Percentiles rank a stretch among this genome's conserved stretches.
Conservation (phyloP, 345 rosid genomes). For the Firmiana major region DNA sequence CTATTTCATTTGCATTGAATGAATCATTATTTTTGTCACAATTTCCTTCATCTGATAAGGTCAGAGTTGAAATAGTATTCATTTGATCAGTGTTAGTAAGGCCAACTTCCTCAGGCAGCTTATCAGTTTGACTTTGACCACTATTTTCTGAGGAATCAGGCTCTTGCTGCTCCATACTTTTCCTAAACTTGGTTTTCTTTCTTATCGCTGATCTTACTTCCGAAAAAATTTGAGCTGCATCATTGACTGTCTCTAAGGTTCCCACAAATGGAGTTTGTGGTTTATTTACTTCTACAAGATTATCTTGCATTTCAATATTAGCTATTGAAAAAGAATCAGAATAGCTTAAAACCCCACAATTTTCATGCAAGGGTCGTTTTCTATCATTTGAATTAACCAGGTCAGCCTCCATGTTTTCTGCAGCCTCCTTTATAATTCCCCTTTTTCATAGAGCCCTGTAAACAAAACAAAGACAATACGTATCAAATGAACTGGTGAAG, state of each 20-base stretch:
- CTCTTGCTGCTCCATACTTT: slow-evolving; percentile 6
- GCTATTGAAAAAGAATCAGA: slow-evolving; percentile 12
- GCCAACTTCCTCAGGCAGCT: slow-evolving; percentile 9
- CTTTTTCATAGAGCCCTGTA: background rate
- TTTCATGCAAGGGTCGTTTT: slow-evolving; percentile 8
- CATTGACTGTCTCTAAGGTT: slow-evolving; percentile 14
- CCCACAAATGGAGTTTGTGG: slow-evolving; percentile 17
- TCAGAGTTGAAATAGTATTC: background rate
- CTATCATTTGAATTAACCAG: background rate
- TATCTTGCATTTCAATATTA: slow-evolving; percentile 16
- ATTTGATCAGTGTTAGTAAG: background rate
- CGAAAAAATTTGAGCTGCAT: background rate
- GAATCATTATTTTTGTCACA: background rate
- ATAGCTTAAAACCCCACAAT: slow-evolving; percentile 12
- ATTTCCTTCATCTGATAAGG: background rate
- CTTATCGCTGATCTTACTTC: background rate
- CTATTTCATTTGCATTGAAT: background rate
- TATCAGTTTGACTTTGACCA: background rate
- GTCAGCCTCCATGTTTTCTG: slow-evolving; percentile 1
- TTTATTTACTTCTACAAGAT: slow-evolving; percentile 5
- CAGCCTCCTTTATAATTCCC: background rate
- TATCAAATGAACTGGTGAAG: background rate
- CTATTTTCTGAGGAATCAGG: slow-evolving; percentile 9
- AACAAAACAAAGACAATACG: background rate
- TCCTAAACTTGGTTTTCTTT: slow-evolving; percentile 17